These are phyloP conservation scores for Echinochloa phyllopogon DNA, from an alignment of 176 grass and related monocot species.

Conservation along the genomic window DNA sequence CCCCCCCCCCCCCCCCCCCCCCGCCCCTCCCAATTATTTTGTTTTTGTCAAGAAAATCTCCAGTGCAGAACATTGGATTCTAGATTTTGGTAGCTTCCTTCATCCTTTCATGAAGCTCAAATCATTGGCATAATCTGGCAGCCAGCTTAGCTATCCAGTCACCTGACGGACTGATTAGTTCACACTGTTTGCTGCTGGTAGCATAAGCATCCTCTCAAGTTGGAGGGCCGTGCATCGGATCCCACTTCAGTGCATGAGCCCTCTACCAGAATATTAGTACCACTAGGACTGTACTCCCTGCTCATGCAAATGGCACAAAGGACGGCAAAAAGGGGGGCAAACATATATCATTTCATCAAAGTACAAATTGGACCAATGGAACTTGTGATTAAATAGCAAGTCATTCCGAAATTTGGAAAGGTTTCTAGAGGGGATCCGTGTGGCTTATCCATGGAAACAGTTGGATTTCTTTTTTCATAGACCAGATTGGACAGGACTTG, in stretches of 20 bases:
- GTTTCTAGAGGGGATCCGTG: no score
- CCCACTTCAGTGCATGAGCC: not conserved
- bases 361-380: not conserved
- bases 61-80: not conserved
- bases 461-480: not conserved
- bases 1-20: no score
- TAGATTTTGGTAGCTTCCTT: not conserved
- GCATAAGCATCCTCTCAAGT: not conserved
- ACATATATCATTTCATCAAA: not conserved
- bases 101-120: not conserved
- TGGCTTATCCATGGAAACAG: not conserved
- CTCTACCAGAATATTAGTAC: not conserved
- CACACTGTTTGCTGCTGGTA: no score
- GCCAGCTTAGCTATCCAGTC: no score
- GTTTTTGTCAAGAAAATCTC: not conserved
- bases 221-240: no score
- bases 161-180: not conserved
- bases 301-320: not conserved
- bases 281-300: not conserved
- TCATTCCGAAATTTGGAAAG: not conserved
- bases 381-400: not conserved
- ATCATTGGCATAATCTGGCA: not conserved
- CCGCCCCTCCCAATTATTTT: not conserved
- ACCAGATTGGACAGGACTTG: not conserved
- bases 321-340: not conserved